phyloP scores from a whole-genome alignment of 192 early-diverging fungal genomes.

The Phlyctochytrium bullatum region DNA sequence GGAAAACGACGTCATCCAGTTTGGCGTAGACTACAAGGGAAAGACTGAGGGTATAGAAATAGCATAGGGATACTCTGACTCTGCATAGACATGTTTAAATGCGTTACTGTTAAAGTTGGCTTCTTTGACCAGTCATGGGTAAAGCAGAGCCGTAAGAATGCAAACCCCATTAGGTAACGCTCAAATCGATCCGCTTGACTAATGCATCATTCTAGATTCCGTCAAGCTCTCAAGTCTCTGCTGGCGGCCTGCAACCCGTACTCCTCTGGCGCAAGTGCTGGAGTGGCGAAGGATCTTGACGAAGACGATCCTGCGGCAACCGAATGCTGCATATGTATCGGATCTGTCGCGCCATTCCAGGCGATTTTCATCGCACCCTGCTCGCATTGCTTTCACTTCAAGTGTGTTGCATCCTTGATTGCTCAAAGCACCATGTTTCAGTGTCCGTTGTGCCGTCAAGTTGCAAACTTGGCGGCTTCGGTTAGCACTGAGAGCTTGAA shows the following conservation, averaged over 20 bases:
- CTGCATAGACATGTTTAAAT: constrained; percentile 46
- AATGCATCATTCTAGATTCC: constrained; percentile 34
- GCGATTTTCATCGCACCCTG: constrained; percentile 64
- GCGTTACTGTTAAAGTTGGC: constrained; percentile 42
- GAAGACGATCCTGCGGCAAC: constrained; percentile 38
- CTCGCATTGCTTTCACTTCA: constrained; percentile 64
- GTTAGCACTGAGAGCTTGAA: constrained; percentile 49
- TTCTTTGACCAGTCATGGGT: constrained; percentile 56
- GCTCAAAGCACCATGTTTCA: constrained; percentile 57
- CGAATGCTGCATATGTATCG: constrained; percentile 63
- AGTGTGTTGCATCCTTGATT: constrained; percentile 51
- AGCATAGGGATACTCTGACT: constrained; percentile 10
- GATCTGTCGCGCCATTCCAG: constrained; percentile 53
- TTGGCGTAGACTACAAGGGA: constrained; percentile 62
- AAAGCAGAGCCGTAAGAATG: constrained; percentile 41
- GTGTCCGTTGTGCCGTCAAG: constrained; percentile 62
- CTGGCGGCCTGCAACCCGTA: constrained; percentile 58
- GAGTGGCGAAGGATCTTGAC: constrained; percentile 10
- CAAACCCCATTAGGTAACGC: constrained; percentile 54
- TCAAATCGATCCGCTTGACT: neutral
- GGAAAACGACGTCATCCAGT: constrained; percentile 56
- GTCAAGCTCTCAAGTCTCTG: constrained; percentile 46
- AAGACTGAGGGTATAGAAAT: constrained; percentile 42
- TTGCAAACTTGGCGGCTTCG: constrained; percentile 55
- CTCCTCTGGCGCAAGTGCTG: constrained; percentile 18